phyloP scores from a whole-genome alignment of 257 asterid species.

The Nicotiana undulata region DNA sequence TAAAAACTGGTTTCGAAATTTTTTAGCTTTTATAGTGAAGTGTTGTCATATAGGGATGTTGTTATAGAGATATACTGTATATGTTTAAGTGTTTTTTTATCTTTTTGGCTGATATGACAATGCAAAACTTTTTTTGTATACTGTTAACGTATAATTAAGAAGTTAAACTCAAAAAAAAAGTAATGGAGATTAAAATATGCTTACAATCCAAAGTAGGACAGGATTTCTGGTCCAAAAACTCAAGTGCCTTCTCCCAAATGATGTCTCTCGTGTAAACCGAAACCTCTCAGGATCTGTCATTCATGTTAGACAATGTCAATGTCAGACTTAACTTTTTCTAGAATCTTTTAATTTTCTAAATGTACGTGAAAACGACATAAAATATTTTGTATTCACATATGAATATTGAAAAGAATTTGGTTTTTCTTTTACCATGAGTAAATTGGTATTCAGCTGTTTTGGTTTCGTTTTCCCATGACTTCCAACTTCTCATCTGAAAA shows the following conservation, averaged over 20 bases:
- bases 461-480: constrained; percentile 77
- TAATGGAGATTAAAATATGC: constrained; percentile 9
- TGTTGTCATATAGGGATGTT: too few species aligned
- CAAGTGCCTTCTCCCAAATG: constrained; percentile 92
- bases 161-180: background rate
- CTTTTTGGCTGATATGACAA: too few species aligned
- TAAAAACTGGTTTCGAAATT: too few species aligned
- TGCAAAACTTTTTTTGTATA: too few species aligned
- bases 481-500: constrained; percentile 79
- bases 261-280: constrained; percentile 86
- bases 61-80: too few species aligned
- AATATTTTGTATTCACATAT: background rate
- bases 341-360: background rate
- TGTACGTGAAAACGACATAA: background rate
- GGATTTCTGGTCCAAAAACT: constrained; percentile 84
- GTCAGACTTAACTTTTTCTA: background rate
- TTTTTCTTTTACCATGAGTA: constrained; percentile 47
- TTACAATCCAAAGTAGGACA: constrained; percentile 76
- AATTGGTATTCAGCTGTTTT: constrained; percentile 67
- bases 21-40: too few species aligned
- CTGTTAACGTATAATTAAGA: background rate
- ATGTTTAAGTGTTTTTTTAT: too few species aligned
- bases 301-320: background rate
- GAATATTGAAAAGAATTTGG: background rate
- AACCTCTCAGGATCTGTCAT: constrained; percentile 81